Percentiles rank a stretch among this genome's conserved stretches.
These are phyloP conservation scores for Trichocomaceae sp. DNA, from an alignment of 2,329 filamentous ascomycete genomes.

Conservation along the genomic window DNA sequence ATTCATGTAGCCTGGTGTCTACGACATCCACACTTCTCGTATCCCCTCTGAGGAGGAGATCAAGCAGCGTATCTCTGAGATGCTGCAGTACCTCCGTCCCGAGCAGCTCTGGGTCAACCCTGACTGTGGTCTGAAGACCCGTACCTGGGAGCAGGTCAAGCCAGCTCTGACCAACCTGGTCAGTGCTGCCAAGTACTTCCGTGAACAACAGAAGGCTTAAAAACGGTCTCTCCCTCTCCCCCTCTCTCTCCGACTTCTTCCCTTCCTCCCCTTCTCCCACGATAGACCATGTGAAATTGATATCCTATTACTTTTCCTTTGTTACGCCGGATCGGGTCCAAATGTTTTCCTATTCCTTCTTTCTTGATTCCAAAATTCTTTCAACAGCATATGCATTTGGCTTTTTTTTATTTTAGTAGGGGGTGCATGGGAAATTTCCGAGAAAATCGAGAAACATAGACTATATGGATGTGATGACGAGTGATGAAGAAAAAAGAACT, in stretches of 20 bases:
- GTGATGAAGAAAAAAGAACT: background rate
- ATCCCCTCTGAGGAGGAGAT: constrained; percentile 96
- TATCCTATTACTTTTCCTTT: constrained; percentile 14
- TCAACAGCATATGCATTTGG: constrained; percentile 15
- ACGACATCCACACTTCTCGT: constrained; percentile 99
- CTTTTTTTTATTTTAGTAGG: background rate
- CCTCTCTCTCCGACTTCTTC: constrained; percentile 17
- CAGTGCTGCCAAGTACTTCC: constrained; percentile 95
- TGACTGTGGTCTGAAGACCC: constrained; percentile 98
- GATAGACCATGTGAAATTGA: constrained; percentile 4
- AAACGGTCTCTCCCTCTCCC: constrained; percentile 5
- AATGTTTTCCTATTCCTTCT: constrained; percentile 9
- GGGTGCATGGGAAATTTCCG: background rate
- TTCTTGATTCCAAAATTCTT: constrained; percentile 6
- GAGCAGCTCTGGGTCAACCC: constrained; percentile 99
- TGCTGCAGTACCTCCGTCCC: constrained; percentile 93
- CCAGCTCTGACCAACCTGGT: constrained; percentile 94
- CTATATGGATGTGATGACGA: constrained; percentile 12
- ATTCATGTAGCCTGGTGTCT: constrained; percentile 69
- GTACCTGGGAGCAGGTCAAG: constrained; percentile 98
- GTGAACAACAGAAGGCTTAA: constrained; percentile 64
- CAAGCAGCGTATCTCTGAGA: constrained; percentile 94
- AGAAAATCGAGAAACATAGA: background rate
- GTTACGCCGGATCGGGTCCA: constrained; percentile 6
- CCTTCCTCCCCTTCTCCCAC: background rate